Evolutionary conservation across 805 yeast genomes (phyloP).

Genomic region (Yamadazyma ubonensis): DNA sequence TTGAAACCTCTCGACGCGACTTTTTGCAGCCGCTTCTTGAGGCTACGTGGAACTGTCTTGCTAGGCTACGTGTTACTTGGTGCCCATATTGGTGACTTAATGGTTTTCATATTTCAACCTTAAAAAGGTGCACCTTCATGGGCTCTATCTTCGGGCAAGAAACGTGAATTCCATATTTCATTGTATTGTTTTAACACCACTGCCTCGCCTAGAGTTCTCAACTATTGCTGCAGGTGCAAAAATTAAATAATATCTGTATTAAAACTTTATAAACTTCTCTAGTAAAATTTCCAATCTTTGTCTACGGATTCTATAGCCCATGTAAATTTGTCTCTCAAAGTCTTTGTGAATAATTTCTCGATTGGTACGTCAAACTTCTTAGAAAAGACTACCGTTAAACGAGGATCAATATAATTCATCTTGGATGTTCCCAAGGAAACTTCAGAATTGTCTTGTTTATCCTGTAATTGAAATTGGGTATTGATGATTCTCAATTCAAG

Average conservation of each 20-base stretch:
- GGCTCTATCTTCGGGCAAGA: too few relatives aligned
- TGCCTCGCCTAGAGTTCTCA: not conserved
- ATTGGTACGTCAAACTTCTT: conserved; percentile 86
- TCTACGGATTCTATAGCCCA: conserved; percentile 96
- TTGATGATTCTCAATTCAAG: conserved; percentile 68
- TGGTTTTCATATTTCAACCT: too few relatives aligned
- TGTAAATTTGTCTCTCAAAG: conserved; percentile 85
- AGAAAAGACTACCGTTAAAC: conserved; percentile 84
- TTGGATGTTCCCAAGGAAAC: conserved; percentile 93
- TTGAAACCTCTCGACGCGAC: too few relatives aligned
- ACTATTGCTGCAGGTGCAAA: not conserved
- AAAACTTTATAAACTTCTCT: conserved; percentile 5
- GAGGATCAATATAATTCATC: conserved; percentile 92
- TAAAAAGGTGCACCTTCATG: too few relatives aligned
- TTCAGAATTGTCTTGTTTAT: conserved; percentile 90
- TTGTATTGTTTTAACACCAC: too few relatives aligned
- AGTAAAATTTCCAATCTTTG: conserved; percentile 83
- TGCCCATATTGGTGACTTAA: too few relatives aligned
- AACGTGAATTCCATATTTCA: too few relatives aligned
- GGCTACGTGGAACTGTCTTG: too few relatives aligned
- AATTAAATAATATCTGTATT: too few relatives aligned
- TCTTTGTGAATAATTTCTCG: conserved; percentile 87
- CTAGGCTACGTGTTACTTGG: too few relatives aligned
- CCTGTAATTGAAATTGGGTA: conserved; percentile 74
- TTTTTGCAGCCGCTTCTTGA: too few relatives aligned